Base-by-base conservation (phyloP, 306 rosid species). In the Fragaria ananassa region DNA sequence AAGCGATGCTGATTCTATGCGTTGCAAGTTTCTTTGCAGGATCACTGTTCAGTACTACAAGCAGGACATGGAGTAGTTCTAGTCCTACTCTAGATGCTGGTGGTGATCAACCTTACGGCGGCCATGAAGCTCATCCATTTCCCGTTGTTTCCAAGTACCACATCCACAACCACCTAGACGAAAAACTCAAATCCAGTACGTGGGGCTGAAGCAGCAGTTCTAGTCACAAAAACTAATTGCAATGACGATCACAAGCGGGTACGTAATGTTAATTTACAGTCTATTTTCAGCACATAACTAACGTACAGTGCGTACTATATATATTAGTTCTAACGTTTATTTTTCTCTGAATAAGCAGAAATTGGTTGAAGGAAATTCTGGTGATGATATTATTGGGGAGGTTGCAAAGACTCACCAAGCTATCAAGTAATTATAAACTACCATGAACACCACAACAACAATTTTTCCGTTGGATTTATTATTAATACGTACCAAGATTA, bases 401-500 rank as follows among this genome's bases (percentile, higher is more conserved):
- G 96, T 94, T 12, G 65, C 87, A 8, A 90, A 89, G 84, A 89
- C 98, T 42, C 98, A 90, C 75, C 88, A 87, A 80, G 96, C 98
- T 34, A 87, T 92, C 72, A 81, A 83, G 98, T 89, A 80, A n/a
- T n/a, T n/a, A 82, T 15, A 10, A 19, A 42, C 45, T 62, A 46
- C 27, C 7, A 34, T 34, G 35, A 34, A 27, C 66, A 60, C 13
- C n/a, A n/a, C 39, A 61, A 34, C 46, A 14, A 73, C 11, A 11
- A 14, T 41, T 37, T 4, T 29, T 35, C 34, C 44, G 39, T 17
- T 10, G 23, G 8, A 5, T 31, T 39, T 25, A 27, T 57, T 0
- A 12, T 49, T 49, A 15, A 4, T n/a, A n/a, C n/a, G n/a, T 49
- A 6, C 23, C 31, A 57, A 21, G 19, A 0, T 47, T n/a, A n/a